Base-by-base conservation (phyloP, 441 rosid genomes). In the Melastoma candidum region DNA sequence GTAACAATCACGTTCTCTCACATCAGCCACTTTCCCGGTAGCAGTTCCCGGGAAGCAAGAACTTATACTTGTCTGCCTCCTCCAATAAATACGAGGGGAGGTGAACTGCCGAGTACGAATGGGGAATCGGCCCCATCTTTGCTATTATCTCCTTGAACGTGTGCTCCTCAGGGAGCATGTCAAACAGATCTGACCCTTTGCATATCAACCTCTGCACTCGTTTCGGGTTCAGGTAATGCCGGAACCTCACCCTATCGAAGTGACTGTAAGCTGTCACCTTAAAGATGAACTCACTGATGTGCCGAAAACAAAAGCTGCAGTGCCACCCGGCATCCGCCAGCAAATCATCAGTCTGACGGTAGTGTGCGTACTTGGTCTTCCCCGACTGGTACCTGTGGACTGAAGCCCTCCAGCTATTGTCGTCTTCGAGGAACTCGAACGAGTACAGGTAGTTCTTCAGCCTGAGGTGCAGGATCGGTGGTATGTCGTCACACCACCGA, bases 61-160 rank as follows among this genome's bases (percentile, higher is more conserved):
- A 50, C 12, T 50, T 24, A 36, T 50, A 50, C 32, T 50, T 50
- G 2, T 50, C 32, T 7, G 54, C 54, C 8, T 50, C 27, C 32
- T 50, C 54, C n/a, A 50, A 12, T 7, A 50, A 12, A 36, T 50
- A 50, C 6, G 54, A 50, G 11, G 54, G 54, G 27, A 50, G 54
- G 27, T 50, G 54, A 5, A 50, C 54, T 2, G 29, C 54, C 12
- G 54, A 50, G 54, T 22, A 50, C 11, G 54, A 50, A 50, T 24
- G 54, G 10, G 54, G 54, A 7, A 50, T 26, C 9, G 54, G 54
- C n/a, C 54, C 54, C 41, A 50, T 50, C n/a, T 50, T 50, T 11
- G 32, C 54, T 10, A 50, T 50, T 2, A 50, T 50, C n/a, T 50
- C 54, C 54, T 22, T 50, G 54, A 50, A 50, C 1, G 54, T 50